Conservation (phyloP, 2,329 filamentous ascomycete species). For the Ceratocystiopsis brevicomis region DNA sequence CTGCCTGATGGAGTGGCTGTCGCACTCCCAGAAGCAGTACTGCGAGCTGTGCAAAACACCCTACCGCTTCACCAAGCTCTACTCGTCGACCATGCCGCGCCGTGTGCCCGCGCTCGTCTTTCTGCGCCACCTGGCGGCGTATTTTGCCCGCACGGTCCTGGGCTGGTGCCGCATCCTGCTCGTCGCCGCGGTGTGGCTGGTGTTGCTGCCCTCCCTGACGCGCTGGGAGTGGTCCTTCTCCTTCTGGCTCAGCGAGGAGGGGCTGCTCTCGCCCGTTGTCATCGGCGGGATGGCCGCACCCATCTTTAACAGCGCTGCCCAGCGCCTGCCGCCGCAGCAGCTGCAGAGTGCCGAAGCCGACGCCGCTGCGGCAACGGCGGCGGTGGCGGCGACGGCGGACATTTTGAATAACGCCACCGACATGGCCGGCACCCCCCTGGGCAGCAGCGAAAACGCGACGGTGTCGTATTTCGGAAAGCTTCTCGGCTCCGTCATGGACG, state of each 20-base stretch:
- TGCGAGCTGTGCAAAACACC: constrained; percentile 98
- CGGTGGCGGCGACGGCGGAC: neutral
- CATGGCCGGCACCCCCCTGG: constrained; percentile 6
- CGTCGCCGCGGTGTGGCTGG: constrained; percentile 74
- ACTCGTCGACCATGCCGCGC: constrained; percentile 82
- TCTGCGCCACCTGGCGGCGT: constrained; percentile 54
- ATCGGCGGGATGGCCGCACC: neutral
- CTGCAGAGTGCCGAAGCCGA: too few species aligned
- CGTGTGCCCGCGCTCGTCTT: constrained; percentile 68
- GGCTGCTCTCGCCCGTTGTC: constrained; percentile 17
- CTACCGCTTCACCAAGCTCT: constrained; percentile 95
- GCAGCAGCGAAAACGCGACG: too few species aligned
- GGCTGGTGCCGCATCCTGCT: constrained; percentile 63
- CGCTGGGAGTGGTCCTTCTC: constrained; percentile 80
- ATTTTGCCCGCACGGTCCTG: constrained; percentile 50
- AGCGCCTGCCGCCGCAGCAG: too few species aligned
- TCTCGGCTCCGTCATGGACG: constrained; percentile 6
- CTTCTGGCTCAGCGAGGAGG: constrained; percentile 86
- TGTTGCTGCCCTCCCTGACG: constrained; percentile 77
- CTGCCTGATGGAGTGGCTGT: constrained; percentile 96
- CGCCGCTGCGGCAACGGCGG: neutral
- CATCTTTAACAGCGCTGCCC: too few species aligned
- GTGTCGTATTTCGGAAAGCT: too few species aligned
- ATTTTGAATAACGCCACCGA: constrained; percentile 6
- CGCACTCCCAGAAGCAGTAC: constrained; percentile 97